These are phyloP conservation scores for Aspergillus avenaceus DNA, from an alignment of 495 filamentous ascomycete genomes.

Conservation along the genomic window DNA sequence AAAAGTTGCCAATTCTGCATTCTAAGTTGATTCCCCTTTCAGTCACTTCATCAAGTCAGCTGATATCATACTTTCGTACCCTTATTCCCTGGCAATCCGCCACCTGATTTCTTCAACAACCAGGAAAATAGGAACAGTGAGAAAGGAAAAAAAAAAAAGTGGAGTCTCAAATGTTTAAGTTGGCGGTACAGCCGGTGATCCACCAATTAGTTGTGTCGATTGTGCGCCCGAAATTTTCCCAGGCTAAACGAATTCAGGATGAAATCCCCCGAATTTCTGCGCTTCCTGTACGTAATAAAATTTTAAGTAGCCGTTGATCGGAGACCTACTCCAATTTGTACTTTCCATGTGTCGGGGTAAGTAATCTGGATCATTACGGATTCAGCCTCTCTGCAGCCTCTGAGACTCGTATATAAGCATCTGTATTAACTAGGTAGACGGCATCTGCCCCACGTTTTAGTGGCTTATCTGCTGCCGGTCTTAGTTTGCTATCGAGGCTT, in stretches of 20 bases:
- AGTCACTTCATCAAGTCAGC: neutral
- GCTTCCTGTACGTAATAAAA: constrained; percentile 9
- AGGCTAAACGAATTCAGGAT: neutral
- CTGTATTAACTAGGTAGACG: neutral
- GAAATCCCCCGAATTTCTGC: neutral
- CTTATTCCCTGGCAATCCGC: neutral
- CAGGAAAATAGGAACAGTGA: neutral
- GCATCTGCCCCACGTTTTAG: neutral
- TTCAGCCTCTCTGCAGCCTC: neutral
- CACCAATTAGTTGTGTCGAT: neutral
- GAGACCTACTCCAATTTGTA: neutral
- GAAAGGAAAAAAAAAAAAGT: neutral
- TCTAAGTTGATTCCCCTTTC: no score
- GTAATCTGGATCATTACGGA: neutral
- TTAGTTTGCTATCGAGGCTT: neutral
- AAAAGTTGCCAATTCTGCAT: no score
- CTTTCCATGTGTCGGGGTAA: constrained; percentile 2
- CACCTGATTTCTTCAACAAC: neutral
- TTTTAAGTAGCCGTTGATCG: constrained; percentile 1
- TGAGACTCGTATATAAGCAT: neutral
- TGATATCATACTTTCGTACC: neutral
- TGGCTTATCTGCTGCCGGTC: neutral
- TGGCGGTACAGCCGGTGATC: neutral
- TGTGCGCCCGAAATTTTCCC: constrained; percentile 3
- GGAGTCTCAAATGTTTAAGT: constrained; percentile 3